These are phyloP conservation scores for Stygiomarasmius scandens DNA, from an alignment of 1,284 basidiomycete species.

Conservation along the genomic window DNA sequence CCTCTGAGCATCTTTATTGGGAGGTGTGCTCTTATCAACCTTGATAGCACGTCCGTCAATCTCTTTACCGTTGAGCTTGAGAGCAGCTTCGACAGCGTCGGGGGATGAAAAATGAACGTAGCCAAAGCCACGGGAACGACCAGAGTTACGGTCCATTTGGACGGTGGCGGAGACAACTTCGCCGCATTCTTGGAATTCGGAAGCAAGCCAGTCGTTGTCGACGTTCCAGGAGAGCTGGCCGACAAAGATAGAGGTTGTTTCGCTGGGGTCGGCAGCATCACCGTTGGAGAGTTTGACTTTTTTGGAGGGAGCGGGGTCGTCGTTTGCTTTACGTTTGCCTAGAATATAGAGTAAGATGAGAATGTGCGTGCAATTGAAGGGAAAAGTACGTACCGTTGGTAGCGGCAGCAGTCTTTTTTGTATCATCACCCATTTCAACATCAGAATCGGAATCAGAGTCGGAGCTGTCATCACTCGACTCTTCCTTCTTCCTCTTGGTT, in stretches of 20 bases:
- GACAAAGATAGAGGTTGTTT: conserved; percentile 84
- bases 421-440: conserved; percentile 55
- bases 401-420: conserved; percentile 38
- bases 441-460: conserved; percentile 37
- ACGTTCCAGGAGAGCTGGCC: conserved; percentile 96
- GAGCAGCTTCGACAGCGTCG: conserved; percentile 77
- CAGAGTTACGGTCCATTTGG: conserved; percentile 88
- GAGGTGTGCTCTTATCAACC: conserved; percentile 78
- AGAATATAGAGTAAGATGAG: conserved; percentile 12
- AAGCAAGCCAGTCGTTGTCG: conserved; percentile 93
- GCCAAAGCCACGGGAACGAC: conserved; percentile 90
- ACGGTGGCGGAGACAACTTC: conserved; percentile 88
- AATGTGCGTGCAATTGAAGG: conserved; percentile 2
- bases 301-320: conserved; percentile 70
- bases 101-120: conserved; percentile 91
- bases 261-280: conserved; percentile 47
- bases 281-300: conserved; percentile 78
- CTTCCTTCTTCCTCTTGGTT: not conserved
- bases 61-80: conserved; percentile 79
- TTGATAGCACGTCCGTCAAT: conserved; percentile 92
- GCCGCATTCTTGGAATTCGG: conserved; percentile 90
- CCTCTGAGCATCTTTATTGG: conserved; percentile 53
- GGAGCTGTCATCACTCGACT: conserved; percentile 8
- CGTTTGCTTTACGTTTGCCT: conserved; percentile 89
- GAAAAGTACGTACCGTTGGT: conserved; percentile 42